Percentiles rank a stretch among this genome's conserved stretches.
Evolutionary conservation across 768 basidiomycete genomes (phyloP).

Genomic region (Chiua virens): DNA sequence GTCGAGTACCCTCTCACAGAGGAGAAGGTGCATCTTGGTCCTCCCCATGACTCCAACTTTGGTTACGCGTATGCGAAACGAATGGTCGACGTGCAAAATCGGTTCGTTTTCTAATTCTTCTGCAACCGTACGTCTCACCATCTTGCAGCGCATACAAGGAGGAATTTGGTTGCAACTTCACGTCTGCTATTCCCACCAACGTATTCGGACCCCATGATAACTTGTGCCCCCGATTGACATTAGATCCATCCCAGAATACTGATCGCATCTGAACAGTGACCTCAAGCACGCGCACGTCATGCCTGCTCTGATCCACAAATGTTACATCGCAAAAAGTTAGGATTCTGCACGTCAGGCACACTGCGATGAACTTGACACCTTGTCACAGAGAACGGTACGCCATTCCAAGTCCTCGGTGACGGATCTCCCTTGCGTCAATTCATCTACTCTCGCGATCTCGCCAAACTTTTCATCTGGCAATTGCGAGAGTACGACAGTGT

Average conservation of each 20-base stretch:
- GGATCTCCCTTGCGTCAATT: slow-evolving; percentile 96
- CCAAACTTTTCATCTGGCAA: slow-evolving; percentile 93
- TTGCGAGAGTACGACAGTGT: slow-evolving; percentile 88
- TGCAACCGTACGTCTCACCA: not conserved
- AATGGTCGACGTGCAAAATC: slow-evolving; percentile 94
- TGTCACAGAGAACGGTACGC: slow-evolving; percentile 67
- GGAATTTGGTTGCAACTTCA: slow-evolving; percentile 92
- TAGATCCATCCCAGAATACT: not conserved
- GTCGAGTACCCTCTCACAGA: slow-evolving; percentile 93
- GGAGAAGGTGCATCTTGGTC: slow-evolving; percentile 87
- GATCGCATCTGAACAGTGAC: slow-evolving; percentile 51
- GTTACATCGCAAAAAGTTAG: slow-evolving; percentile 86
- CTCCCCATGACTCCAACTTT: slow-evolving; percentile 93
- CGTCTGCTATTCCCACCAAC: slow-evolving; percentile 95
- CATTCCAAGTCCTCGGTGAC: slow-evolving; percentile 85
- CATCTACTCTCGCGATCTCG: slow-evolving; percentile 95
- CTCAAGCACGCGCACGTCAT: slow-evolving; percentile 93
- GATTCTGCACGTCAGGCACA: not conserved
- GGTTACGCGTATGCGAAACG: slow-evolving; percentile 97
- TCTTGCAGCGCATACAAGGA: slow-evolving; percentile 85
- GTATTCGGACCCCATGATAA: slow-evolving; percentile 96
- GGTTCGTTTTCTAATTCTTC: slow-evolving; percentile 47
- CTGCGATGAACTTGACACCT: not conserved
- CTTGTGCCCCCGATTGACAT: slow-evolving; percentile 52
- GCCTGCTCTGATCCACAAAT: slow-evolving; percentile 91